Evolutionary conservation across 441 rosid species (phyloP).

Genomic region (Francoa sonchifolia): DNA sequence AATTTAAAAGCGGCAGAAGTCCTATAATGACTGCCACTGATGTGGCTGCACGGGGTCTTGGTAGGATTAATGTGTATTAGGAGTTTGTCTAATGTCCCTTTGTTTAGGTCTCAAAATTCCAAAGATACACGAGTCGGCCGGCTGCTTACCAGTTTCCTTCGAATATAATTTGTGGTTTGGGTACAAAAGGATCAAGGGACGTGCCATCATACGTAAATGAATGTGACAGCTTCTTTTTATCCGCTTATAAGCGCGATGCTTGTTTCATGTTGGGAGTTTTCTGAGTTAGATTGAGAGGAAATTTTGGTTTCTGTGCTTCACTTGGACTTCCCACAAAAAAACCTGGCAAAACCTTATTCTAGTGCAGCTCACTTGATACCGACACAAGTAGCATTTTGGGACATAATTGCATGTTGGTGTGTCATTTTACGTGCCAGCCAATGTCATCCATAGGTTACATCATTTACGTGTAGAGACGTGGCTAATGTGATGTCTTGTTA

Average conservation of each 20-base stretch:
- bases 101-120: constrained; percentile 25
- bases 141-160: constrained; percentile 74
- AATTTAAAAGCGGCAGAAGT: constrained; percentile 91
- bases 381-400: constrained; percentile 17
- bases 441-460: constrained; percentile 1
- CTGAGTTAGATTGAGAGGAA: constrained; percentile 23
- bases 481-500: constrained; percentile 10
- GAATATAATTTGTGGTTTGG: constrained; percentile 43
- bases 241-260: constrained; percentile 12
- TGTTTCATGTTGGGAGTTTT: constrained; percentile 11
- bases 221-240: constrained; percentile 7
- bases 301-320: constrained; percentile 15
- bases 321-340: constrained; percentile 12
- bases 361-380: constrained; percentile 25
- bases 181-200: constrained; percentile 20
- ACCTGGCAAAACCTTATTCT: constrained; percentile 10
- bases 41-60: constrained; percentile 99
- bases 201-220: constrained; percentile 13
- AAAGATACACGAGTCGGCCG: constrained; percentile 69
- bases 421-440: constrained; percentile 2
- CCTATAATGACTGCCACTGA: constrained; percentile 97
- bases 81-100: constrained; percentile 39
- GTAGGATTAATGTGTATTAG: constrained; percentile 73
- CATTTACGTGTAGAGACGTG: constrained; percentile 7
- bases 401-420: constrained; percentile 4